Conservation (phyloP, 2,329 filamentous ascomycete genomes). For the Grosmannia huntii region DNA sequence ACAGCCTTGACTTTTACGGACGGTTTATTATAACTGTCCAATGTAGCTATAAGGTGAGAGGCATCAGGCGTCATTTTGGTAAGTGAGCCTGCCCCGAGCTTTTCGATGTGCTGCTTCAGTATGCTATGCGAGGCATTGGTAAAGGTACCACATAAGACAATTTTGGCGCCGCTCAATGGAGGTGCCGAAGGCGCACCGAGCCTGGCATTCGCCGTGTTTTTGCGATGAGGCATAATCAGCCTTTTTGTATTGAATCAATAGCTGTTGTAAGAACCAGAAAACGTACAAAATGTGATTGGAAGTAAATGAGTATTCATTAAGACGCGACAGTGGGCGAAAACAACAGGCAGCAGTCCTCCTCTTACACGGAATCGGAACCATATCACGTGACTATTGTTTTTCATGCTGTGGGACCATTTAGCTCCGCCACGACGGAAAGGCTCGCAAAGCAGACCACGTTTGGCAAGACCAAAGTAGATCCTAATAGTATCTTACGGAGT, state of each 20-base stretch:
- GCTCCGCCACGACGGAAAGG: background rate
- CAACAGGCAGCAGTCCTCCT: background rate
- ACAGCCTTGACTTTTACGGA: slow-evolving; percentile 40
- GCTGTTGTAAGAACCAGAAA: background rate
- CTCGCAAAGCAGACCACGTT: background rate
- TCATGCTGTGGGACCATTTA: background rate
- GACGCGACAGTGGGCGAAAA: background rate
- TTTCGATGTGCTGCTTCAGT: slow-evolving; percentile 31
- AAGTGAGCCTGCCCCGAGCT: slow-evolving; percentile 35
- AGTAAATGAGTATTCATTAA: background rate
- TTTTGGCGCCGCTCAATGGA: slow-evolving; percentile 30
- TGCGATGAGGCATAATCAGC: slow-evolving; percentile 7
- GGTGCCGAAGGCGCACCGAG: background rate
- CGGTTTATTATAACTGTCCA: slow-evolving; percentile 35
- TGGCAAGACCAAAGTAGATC: background rate
- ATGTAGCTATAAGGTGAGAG: slow-evolving; percentile 45
- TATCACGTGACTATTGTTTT: background rate
- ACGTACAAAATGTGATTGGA: background rate
- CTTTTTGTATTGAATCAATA: no score
- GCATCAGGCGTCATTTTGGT: slow-evolving; percentile 35
- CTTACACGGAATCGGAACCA: background rate
- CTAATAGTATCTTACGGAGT: no score
- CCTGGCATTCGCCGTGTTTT: background rate
- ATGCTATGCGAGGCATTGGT: slow-evolving; percentile 35
- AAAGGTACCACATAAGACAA: slow-evolving; percentile 51